Base-by-base conservation (phyloP, 148 eudicot genomes). In the Fagopyrum tataricum region DNA sequence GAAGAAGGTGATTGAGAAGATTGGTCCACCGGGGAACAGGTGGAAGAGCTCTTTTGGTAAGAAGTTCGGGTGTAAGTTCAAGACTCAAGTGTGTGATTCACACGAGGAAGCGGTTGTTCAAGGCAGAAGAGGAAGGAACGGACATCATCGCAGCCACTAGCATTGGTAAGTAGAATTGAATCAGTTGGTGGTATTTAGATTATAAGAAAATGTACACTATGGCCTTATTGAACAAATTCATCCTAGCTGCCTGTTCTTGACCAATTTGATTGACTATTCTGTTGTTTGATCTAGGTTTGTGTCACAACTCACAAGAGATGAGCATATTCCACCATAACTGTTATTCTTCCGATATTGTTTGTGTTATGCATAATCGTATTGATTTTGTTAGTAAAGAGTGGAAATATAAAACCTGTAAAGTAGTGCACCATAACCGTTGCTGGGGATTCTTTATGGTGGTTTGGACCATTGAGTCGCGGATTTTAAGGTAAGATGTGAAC, bases 61-160 rank as follows among this genome's bases (percentile, higher is more conserved):
- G 71, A 94, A 80, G 73, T 89, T 94, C 20, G 93, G 98, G 84
- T 94, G 98, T 44, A 94, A 91, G 76, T 94, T 94, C 73, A 91
- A 88, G 88, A 88, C 97, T 0, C 98, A 94, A 53, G 98, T 94
- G 46, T 91, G 97, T 79, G 98, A 94, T 78, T 94, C 98, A 4
- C 96, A 94, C 71, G 90, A 94, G 74, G 74, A 90, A 56, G 82
- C 90, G 62, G 92, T 89, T 9, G 90, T 88, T 47, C 85, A 84
- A 48, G 59, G 78, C 2, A 76, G 89, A 43, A 89, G 79, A 75
- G 83, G 80, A 3, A 81, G 86, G 67, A 70, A 73, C 73, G 78
- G 37, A 48, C 44, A n/a, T 41, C 75, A 56, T 42, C 75, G 26
- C 41, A n/a, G 17, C 53, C 53, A 14, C 17, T 49, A 49, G 53